Evolutionary conservation across 1,284 basidiomycete genomes (phyloP), one percentile per base, ranked within the genome.

Genomic region (Irpex lacteus): DNA sequence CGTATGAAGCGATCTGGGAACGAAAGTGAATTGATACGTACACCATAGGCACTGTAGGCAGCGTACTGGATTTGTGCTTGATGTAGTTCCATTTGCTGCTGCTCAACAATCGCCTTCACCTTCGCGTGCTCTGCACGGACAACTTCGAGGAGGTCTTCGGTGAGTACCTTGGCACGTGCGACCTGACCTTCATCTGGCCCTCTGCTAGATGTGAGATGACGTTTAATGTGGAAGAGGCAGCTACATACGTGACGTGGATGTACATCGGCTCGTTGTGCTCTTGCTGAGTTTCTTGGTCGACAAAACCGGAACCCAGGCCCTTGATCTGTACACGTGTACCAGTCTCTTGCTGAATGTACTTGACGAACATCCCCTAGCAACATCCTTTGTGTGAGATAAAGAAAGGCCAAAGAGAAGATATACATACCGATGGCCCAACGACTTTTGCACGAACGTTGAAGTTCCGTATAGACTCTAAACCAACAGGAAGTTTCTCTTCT

Each of bases 381-480:
- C 50, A 59, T 63, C 32, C 62, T 60, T 26, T 26, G 26, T 26
- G 26, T 26, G 3, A 26, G 26, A 26, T 26, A 26, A 26, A 26
- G 26, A 4, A 26, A 3, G 26, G 2, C 26, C 26, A 26, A 26
- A 26, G 26, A 26, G 26, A 26, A 3, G 26, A 26, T 26, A 26
- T 59, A 44, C 86, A 68, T 76, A 94, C 93, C 65, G 87, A 88
- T 7, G 97, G 98, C 4, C 97, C 97, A 50, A 99, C 97, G 34
- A 98, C 94, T 79, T 99, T 99, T 11, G 96, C 96, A 63, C 98
- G 85, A 62, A 99, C 90, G 74, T 99, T 98, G 79, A 99, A 99
- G 78, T 98, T 98, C 58, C 96, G 85, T 70, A 98, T 86, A 59
- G 89, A 90, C 36, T 98, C 96, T 60, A 99, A 76, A 8, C 89